Percentiles rank a stretch among this genome's conserved stretches.
Evolutionary conservation across 2,329 filamentous ascomycete species (phyloP).

Genomic region (Calonectria henricotiae): DNA sequence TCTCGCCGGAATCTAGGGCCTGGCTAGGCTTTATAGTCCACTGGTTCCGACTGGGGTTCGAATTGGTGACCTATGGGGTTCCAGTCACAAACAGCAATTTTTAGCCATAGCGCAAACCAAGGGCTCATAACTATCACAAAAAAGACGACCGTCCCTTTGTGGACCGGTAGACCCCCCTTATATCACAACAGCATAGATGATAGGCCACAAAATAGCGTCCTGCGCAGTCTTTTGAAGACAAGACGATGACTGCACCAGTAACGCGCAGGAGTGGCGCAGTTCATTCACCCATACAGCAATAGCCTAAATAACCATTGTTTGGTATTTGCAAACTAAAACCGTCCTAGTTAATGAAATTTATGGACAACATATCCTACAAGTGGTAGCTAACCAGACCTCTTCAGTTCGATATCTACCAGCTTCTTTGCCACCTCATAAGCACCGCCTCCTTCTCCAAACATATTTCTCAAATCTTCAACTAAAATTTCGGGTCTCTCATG

Average conservation of each 20-base stretch:
- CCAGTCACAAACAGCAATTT: too few relatives aligned
- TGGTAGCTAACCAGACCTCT: not conserved
- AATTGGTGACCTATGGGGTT: too few relatives aligned
- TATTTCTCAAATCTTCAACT: slow-evolving; percentile 68
- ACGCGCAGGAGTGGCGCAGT: too few relatives aligned
- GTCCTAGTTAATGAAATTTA: not conserved
- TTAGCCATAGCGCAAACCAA: too few relatives aligned
- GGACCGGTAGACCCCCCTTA: too few relatives aligned
- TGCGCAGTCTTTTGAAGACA: not conserved
- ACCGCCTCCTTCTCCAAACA: slow-evolving; percentile 71
- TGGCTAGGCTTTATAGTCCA: too few relatives aligned
- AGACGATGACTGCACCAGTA: not conserved
- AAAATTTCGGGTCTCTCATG: slow-evolving; percentile 72
- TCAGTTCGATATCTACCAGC: slow-evolving; percentile 7
- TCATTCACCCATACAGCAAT: not conserved
- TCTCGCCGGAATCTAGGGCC: too few relatives aligned
- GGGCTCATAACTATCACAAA: too few relatives aligned
- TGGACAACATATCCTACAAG: not conserved
- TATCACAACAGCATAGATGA: too few relatives aligned
- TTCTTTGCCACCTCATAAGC: slow-evolving; percentile 58
- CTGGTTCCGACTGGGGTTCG: too few relatives aligned
- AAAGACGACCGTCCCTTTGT: too few relatives aligned
- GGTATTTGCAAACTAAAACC: not conserved
- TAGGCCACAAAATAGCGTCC: not conserved
- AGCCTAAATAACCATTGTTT: not conserved